These are phyloP conservation scores for Didymella exigua DNA, from an alignment of 2,329 filamentous ascomycete genomes.

Conservation along the genomic window DNA sequence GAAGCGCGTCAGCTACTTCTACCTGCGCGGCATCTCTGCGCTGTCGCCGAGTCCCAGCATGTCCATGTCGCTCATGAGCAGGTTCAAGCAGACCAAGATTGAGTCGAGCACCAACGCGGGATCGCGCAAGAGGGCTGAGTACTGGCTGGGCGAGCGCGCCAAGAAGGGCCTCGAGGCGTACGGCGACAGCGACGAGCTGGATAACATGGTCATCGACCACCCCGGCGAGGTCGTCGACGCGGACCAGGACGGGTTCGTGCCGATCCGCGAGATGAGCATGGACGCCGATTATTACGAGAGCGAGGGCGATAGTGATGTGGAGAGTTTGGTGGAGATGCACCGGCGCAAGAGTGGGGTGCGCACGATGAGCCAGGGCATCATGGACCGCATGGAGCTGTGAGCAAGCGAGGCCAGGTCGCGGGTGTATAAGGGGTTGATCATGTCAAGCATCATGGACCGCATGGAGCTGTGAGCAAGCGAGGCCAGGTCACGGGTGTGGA, in stretches of 20 bases:
- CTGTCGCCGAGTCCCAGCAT: slow-evolving; percentile 67
- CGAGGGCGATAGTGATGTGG: slow-evolving; percentile 44
- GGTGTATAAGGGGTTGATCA: too few relatives aligned
- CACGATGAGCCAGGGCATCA: slow-evolving; percentile 60
- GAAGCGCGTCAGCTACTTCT: slow-evolving; percentile 93
- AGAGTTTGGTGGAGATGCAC: slow-evolving; percentile 33
- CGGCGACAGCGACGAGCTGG: slow-evolving; percentile 53
- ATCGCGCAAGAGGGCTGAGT: slow-evolving; percentile 80
- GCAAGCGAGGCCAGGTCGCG: background rate
- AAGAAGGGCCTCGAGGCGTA: slow-evolving; percentile 53
- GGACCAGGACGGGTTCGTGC: slow-evolving; percentile 47
- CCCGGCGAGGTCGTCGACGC: slow-evolving; percentile 48
- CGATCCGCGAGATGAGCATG: slow-evolving; percentile 38
- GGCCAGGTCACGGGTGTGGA: too few relatives aligned
- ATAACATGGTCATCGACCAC: slow-evolving; percentile 48
- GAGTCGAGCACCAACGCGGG: slow-evolving; percentile 59
- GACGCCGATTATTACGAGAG: slow-evolving; percentile 40
- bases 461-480: slow-evolving; percentile 55
- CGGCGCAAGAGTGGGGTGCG: slow-evolving; percentile 53
- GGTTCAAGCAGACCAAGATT: slow-evolving; percentile 51
- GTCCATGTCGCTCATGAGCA: slow-evolving; percentile 43
- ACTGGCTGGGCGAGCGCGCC: slow-evolving; percentile 79
- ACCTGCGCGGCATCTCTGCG: slow-evolving; percentile 84
- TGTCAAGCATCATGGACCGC: slow-evolving; percentile 42
- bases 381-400: slow-evolving; percentile 60